These are phyloP conservation scores for Arachis hypogaea DNA, from an alignment of 306 rosid species.

Conservation along the genomic window DNA sequence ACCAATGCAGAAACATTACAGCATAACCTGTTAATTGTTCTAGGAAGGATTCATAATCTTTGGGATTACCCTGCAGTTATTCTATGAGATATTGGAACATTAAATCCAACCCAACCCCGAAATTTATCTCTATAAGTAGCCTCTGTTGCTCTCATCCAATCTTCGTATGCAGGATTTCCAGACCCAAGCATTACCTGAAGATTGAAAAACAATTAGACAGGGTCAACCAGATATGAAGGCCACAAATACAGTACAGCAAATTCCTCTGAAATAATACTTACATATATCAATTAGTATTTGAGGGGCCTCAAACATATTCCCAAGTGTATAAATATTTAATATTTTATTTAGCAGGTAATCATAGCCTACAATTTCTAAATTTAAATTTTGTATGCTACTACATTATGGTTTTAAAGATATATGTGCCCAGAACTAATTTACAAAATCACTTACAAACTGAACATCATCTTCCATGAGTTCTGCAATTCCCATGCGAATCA, in stretches of 20 bases:
- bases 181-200: slow-evolving; percentile 91
- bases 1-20: slow-evolving; percentile 18
- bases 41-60: slow-evolving; percentile 50
- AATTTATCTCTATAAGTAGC: slow-evolving; percentile 64
- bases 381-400: not conserved
- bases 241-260: not conserved
- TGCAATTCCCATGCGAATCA: slow-evolving; percentile 66
- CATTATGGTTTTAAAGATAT: slow-evolving; percentile 18
- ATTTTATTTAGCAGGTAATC: slow-evolving; percentile 12
- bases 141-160: slow-evolving; percentile 90
- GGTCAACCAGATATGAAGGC: slow-evolving; percentile 4
- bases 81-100: slow-evolving; percentile 82
- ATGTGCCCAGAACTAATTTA: slow-evolving; percentile 21
- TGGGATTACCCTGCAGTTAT: slow-evolving; percentile 82
- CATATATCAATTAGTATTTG: not conserved
- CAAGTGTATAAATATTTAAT: slow-evolving; percentile 28
- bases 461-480: slow-evolving; percentile 77
- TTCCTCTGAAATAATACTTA: slow-evolving; percentile 2
- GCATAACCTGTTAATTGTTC: slow-evolving; percentile 47
- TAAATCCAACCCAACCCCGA: slow-evolving; percentile 94
- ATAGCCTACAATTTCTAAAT: not conserved
- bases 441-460: slow-evolving; percentile 74
- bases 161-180: slow-evolving; percentile 64
- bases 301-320: slow-evolving; percentile 18
- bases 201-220: slow-evolving; percentile 23